Evolutionary conservation across 2,329 filamentous ascomycete genomes (phyloP), one percentile per base, ranked within the genome.

Genomic region (Neonectria neomacrospora): DNA sequence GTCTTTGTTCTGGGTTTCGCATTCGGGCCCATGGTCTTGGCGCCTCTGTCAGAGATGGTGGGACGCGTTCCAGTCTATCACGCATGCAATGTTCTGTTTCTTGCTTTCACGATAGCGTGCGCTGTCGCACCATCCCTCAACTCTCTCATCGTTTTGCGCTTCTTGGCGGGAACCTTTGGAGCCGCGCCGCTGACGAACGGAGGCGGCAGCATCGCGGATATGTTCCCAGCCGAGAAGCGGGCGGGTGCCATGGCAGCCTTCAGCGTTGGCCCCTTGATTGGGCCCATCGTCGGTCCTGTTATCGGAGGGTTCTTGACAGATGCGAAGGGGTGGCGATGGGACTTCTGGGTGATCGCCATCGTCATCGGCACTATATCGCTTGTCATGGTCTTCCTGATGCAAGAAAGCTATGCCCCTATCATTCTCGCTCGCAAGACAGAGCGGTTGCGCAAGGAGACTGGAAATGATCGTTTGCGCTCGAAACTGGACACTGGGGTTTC

Each of bases 311-410:
- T 89, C 67, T 85, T 91, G 59, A 87, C 88, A 61, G 79, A 88
- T 63, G 85, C 82, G 64, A 83, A 81, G 10, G 82, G 80, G n/a
- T 91, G 88, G 83, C 79, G 85, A 37, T 89, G 86, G 86, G 82
- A 80, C 0, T 89, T 90, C 73, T 91, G 89, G 76, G 80, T 89
- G 3, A 80, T 91, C 51, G 77, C 89, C 39, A 90, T 91, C 54
- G 88, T 67, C 2, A 56, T 67, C 2, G 79, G 74, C 16, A 65
- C 74, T 1, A 65, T 81, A 14, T 55, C 73, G 1, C 3, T 80
- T 2, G 55, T 75, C 18, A 67, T 67, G 57, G 70, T 76, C 5
- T 77, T 77, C 51, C 54, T 77, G 14, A 58, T 78, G 48, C 71
- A 69, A 7, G 81, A 83, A 58, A 80, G 80, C 0, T 79, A 79